phyloP scores from a whole-genome alignment of 345 rosid genomes.

The Linum tenue region DNA sequence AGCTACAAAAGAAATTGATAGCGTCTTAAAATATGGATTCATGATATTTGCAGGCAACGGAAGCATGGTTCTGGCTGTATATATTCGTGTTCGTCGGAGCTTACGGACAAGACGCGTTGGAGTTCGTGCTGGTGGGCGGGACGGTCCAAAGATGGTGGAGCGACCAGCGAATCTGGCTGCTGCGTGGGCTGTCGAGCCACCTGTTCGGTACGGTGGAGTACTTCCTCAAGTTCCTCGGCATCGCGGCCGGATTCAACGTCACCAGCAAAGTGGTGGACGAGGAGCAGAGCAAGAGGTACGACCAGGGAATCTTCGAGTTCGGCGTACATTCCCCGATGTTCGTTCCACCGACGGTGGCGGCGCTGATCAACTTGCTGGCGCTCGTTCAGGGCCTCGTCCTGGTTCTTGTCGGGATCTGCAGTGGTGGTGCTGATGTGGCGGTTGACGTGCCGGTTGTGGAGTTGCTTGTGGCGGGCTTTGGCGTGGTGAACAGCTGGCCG shows the following conservation, averaged over 20 bases:
- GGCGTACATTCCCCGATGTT: slow-evolving; percentile 3
- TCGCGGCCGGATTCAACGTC: neutral
- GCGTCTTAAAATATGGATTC: too few species aligned
- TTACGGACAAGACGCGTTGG: neutral
- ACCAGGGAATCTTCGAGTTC: neutral
- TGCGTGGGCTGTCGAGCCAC: neutral
- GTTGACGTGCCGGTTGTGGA: neutral
- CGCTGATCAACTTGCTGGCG: neutral
- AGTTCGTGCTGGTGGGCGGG: neutral
- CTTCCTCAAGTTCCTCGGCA: neutral
- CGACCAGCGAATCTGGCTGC: neutral
- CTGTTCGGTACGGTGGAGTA: neutral
- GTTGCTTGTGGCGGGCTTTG: neutral
- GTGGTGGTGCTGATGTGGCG: too few species aligned
- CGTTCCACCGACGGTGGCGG: neutral
- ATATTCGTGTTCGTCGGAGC: neutral
- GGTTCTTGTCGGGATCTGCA: neutral
- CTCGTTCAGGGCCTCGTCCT: neutral
- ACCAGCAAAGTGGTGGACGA: slow-evolving; percentile 1
- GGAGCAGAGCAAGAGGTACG: neutral
- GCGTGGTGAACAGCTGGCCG: slow-evolving; percentile 1
- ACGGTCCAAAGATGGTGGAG: neutral
- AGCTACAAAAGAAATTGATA: too few species aligned
- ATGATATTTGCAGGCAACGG: neutral
- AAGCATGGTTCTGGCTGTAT: neutral